Evolutionary conservation across 306 rosid species (phyloP), one percentile per base, ranked within the genome.

Genomic region (Cyamopsis tetragonoloba): DNA sequence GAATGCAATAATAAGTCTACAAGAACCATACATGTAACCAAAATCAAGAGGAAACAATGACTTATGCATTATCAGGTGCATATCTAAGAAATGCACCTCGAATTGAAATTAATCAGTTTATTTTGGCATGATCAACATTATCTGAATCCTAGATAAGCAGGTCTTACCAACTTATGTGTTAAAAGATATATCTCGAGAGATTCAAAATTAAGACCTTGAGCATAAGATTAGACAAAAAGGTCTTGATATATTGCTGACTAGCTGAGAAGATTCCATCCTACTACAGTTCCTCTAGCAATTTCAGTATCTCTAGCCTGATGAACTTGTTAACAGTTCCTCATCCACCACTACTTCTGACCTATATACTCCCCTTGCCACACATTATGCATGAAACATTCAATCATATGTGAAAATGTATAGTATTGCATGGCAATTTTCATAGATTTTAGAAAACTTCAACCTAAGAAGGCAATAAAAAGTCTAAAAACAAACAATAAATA

Each of bases 1-100:
- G 71, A 63, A 75, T 38, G 66, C 76, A 84, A 73, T 30, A 64
- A 67, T 71, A 56, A 85, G 79, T 51, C 28, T 67, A 64, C 19
- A 43, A 43, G 68, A 42, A 71, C 73, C 41, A 62, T 15, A 32
- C 4, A 28, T 54, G 75, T 3, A 70, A 41, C 32, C 34, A 14
- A 43, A 72, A 46, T 27, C 35, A 51, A 53, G 56, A 6, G 17
- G 32, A 24, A 53, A 39, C 62, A 55, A 28, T 6, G 30, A 26
- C 19, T 10, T 19, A 42, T 5, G 34, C 48, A 53, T 20, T 15
- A 59, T 53, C 71, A 44, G 62, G 71, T 59, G 66, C 57, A 57
- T 39, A 44, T 24, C 32, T 22, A 4, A 60, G 34, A 41, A 60
- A 6, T 49, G 59, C 28, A 62, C 28, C 10, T 22, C 59, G 35